Evolutionary conservation across 768 basidiomycete species (phyloP).

Genomic region (Trametes punicea): DNA sequence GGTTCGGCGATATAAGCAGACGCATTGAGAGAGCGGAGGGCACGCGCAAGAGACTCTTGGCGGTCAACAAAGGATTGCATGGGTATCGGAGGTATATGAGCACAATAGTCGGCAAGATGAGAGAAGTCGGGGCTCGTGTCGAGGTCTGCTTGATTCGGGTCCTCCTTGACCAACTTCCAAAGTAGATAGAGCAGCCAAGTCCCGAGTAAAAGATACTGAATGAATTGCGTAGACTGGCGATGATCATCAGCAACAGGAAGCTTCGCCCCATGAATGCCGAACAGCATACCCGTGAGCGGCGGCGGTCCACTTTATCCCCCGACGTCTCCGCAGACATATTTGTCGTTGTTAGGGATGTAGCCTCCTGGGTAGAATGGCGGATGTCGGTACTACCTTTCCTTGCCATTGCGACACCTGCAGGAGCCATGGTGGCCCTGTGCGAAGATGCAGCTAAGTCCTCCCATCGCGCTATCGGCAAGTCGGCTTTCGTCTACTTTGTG

Average conservation of each 20-base stretch:
- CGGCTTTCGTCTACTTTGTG: not conserved
- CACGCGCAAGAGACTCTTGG: constrained; percentile 51
- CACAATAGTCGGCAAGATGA: constrained; percentile 42
- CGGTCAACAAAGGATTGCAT: constrained; percentile 45
- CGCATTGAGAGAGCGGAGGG: constrained; percentile 47
- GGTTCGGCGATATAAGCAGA: constrained; percentile 80
- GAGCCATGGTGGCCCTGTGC: constrained; percentile 2
- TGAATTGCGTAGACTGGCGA: not conserved
- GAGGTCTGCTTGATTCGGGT: no score
- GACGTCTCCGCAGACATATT: no score
- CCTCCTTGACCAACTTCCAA: not conserved
- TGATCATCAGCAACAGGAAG: not conserved
- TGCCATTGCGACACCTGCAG: not conserved
- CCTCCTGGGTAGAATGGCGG: not conserved
- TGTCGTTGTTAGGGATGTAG: not conserved
- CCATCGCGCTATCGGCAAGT: not conserved
- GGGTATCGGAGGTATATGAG: constrained; percentile 45
- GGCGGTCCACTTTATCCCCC: no score
- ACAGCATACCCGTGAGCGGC: not conserved
- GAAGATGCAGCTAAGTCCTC: no score
- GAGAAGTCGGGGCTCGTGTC: constrained; percentile 22
- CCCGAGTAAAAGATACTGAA: not conserved
- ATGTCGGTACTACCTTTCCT: not conserved
- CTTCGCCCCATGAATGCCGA: no score
- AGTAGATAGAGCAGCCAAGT: not conserved